Evolutionary conservation across 2,329 filamentous ascomycete species (phyloP).

Genomic region (Fusarium armeniacum): DNA sequence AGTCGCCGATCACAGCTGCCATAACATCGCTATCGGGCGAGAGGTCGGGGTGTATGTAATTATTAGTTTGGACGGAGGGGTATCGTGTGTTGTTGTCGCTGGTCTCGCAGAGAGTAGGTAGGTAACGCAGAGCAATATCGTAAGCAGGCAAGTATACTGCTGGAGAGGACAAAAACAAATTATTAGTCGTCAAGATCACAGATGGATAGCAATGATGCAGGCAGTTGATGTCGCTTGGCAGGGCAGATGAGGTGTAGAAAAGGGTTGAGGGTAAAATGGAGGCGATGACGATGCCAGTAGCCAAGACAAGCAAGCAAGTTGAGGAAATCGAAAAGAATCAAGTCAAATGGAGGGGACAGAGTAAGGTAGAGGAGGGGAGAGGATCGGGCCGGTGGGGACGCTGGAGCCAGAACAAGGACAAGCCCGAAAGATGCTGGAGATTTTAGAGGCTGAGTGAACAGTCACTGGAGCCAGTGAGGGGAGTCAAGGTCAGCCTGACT

Average conservation of each 20-base stretch:
- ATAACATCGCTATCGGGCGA: conserved; percentile 62
- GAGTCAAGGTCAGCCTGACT: conserved; percentile 47
- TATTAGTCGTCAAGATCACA: conserved; percentile 45
- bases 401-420: conserved; percentile 36
- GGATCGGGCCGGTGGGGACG: conserved; percentile 47
- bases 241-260: conserved; percentile 11
- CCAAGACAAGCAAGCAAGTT: conserved; percentile 40
- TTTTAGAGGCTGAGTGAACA: conserved; percentile 36
- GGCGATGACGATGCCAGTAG: conserved; percentile 46
- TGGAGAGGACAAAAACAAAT: conserved; percentile 39
- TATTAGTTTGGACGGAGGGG: conserved; percentile 41
- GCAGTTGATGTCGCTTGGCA: conserved; percentile 28
- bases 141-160: conserved; percentile 39
- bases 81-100: conserved; percentile 43
- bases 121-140: conserved; percentile 38
- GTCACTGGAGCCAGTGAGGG: conserved; percentile 32
- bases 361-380: conserved; percentile 42
- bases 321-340: conserved; percentile 47
- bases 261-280: conserved; percentile 33
- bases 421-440: conserved; percentile 33
- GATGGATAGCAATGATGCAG: conserved; percentile 26
- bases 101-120: conserved; percentile 27
- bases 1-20: conserved; percentile 78
- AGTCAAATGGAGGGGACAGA: conserved; percentile 44
- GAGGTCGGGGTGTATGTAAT: conserved; percentile 20